Conservation (phyloP, 2,329 filamentous ascomycete genomes). For the Cadophora sp. region DNA sequence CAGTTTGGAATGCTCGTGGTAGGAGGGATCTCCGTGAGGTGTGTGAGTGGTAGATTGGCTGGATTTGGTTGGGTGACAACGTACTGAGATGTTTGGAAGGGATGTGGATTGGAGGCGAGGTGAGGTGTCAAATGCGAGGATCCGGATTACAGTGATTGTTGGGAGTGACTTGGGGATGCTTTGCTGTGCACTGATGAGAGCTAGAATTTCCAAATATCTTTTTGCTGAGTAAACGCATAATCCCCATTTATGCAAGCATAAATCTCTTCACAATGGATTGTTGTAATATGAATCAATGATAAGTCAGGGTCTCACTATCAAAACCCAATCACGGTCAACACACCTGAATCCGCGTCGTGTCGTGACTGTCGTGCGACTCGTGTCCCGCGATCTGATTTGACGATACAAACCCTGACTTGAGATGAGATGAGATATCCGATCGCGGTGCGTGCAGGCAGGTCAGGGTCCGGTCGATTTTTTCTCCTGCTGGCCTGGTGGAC, state of each 20-base stretch:
- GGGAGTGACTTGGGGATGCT: not conserved
- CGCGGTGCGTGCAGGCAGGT: not conserved
- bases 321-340: not conserved
- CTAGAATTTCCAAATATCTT: not conserved
- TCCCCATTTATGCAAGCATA: no score
- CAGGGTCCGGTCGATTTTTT: constrained; percentile 4
- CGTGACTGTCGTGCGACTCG: constrained; percentile 14
- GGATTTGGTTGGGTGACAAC: not conserved
- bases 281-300: not conserved
- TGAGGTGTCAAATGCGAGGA: constrained; percentile 27
- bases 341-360: not conserved
- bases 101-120: not conserved
- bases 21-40: not conserved
- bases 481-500: not conserved
- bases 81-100: not conserved
- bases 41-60: not conserved
- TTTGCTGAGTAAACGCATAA: no score
- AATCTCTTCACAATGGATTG: no score
- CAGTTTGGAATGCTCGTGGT: not conserved
- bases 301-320: not conserved
- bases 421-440: constrained; percentile 17
- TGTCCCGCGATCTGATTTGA: constrained; percentile 25
- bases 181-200: not conserved
- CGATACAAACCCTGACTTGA: constrained; percentile 11
- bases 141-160: not conserved